Evolutionary conservation across 441 rosid species (phyloP).

Genomic region (Croton laevigatus): DNA sequence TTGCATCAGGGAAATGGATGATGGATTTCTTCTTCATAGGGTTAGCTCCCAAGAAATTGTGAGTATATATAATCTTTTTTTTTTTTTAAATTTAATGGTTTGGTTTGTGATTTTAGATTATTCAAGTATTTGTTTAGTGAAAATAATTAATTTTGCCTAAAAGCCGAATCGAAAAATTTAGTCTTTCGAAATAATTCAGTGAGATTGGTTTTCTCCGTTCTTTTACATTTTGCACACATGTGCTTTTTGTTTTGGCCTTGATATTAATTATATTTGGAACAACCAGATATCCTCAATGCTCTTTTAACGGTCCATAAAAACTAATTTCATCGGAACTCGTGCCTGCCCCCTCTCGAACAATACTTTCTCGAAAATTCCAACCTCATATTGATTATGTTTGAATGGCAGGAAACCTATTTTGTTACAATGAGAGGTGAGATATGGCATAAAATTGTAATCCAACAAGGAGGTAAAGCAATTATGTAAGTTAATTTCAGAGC

Average conservation of each 20-base stretch:
- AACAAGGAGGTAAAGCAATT: conserved; percentile 41
- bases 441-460: conserved; percentile 35
- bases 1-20: conserved; percentile 39
- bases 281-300: no score
- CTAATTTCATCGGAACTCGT: background rate
- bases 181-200: no score
- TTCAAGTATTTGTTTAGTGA: no score
- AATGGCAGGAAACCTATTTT: conserved; percentile 57
- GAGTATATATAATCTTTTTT: conserved; percentile 28
- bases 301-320: no score
- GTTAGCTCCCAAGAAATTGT: conserved; percentile 57
- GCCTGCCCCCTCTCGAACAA: no score
- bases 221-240: no score
- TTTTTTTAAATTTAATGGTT: background rate
- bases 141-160: no score
- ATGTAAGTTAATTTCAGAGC: conserved; percentile 40
- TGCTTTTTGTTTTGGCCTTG: no score
- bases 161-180: no score
- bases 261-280: no score
- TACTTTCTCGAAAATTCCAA: background rate
- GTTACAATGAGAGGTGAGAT: conserved; percentile 46
- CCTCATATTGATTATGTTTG: conserved; percentile 12
- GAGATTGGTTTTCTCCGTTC: no score
- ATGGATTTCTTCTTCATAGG: conserved; percentile 80
- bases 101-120: background rate